phyloP scores from a whole-genome alignment of 441 rosid genomes.

The Jatropha podagrica region DNA sequence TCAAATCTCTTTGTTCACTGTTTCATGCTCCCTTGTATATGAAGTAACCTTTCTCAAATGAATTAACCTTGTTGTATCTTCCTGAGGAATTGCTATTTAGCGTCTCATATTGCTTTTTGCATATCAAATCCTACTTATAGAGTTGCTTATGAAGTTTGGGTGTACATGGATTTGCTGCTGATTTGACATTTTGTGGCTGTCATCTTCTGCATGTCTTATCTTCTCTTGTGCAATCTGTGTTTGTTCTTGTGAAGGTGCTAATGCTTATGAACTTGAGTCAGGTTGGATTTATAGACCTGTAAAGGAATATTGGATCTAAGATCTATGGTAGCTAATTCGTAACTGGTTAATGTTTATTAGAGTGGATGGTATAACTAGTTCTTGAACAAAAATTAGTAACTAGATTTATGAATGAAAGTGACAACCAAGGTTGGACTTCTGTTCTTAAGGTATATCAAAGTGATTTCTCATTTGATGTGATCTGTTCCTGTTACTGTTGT shows the following conservation, averaged over 20 bases:
- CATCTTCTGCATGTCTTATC: neutral
- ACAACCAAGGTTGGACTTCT: neutral
- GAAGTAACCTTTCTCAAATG: neutral
- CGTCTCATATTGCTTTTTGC: neutral
- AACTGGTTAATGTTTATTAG: neutral
- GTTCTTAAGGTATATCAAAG: neutral
- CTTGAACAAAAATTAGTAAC: neutral
- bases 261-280: neutral
- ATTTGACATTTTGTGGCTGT: neutral
- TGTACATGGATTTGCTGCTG: neutral
- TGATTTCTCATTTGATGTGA: neutral
- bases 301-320: neutral
- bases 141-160: neutral
- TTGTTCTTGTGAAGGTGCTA: neutral
- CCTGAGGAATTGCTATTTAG: neutral
- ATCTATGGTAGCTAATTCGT: neutral
- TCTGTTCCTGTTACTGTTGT: neutral
- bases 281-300: neutral
- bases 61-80: neutral
- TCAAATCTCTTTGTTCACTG: neutral
- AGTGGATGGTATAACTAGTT: neutral
- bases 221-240: neutral
- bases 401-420: neutral
- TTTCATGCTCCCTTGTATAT: conserved; percentile 3
- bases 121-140: neutral